Evolutionary conservation across 345 rosid genomes (phyloP).

Genomic region (Lumnitzera racemosa): DNA sequence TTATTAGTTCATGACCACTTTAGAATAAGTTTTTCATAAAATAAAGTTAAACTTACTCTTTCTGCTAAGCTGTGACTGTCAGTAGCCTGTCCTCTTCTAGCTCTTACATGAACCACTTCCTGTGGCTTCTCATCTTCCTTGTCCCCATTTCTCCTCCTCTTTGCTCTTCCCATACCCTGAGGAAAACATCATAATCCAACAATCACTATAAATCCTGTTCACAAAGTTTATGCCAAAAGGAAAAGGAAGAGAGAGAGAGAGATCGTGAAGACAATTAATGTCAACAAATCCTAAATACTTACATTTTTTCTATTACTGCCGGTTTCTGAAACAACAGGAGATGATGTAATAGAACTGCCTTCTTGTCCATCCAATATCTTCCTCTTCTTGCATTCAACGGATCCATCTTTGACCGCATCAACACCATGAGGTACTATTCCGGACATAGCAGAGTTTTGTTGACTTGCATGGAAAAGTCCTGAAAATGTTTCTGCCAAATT

Average conservation of each 20-base stretch:
- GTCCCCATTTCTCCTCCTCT: slow-evolving; percentile 36
- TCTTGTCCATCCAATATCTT: slow-evolving; percentile 25
- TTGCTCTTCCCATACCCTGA: slow-evolving; percentile 39
- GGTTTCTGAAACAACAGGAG: slow-evolving; percentile 27
- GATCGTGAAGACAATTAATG: too few species aligned
- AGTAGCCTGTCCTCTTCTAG: slow-evolving; percentile 92
- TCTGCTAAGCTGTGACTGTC: slow-evolving; percentile 93
- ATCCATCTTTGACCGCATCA: slow-evolving; percentile 23
- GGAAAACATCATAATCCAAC: neutral
- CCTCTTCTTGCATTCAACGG: slow-evolving; percentile 33
- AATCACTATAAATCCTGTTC: neutral
- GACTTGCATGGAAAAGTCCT: slow-evolving; percentile 17
- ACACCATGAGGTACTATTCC: slow-evolving; percentile 4
- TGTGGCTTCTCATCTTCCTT: slow-evolving; percentile 34
- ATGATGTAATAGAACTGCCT: slow-evolving; percentile 24
- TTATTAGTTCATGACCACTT: neutral
- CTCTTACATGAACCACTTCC: slow-evolving; percentile 90
- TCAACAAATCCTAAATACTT: neutral
- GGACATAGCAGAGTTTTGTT: slow-evolving; percentile 16
- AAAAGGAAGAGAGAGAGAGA: neutral
- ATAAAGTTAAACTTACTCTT: slow-evolving; percentile 36
- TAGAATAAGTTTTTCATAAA: neutral
- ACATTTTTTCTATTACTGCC: slow-evolving; percentile 28
- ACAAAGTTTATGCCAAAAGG: neutral
- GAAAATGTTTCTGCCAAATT: slow-evolving; percentile 17